Base-by-base conservation (phyloP, 495 filamentous ascomycete genomes). In the Tuber calosporum region DNA sequence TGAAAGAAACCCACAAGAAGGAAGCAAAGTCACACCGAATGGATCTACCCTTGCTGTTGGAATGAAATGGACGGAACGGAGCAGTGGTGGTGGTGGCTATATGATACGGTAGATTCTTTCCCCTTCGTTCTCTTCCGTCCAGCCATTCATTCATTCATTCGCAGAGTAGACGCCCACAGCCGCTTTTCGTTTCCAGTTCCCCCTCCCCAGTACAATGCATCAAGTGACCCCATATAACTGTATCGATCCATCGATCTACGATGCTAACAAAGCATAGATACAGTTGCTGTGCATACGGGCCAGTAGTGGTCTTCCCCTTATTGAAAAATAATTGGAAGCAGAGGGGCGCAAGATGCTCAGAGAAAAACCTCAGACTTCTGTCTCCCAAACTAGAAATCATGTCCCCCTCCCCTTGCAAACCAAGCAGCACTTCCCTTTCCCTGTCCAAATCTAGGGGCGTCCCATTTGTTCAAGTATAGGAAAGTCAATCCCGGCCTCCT, bases 1-100 rank as follows among this genome's bases (percentile, higher is more conserved):
- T 39, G 62, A 70, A 77, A 70, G 71, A 69, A 77, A 73, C 58
- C 73, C 68, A 75, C 67, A 38, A 73, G 72, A 48, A 71, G 75
- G 71, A 74, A 74, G 72, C 73, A 38, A 34, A 34, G 37, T 26
- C 68, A 26, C 43, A 26, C 36, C 38, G 69, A 53, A 71, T 67
- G 26, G 45, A 67, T 67, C 43, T 41, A 67, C 26, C 26, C 22
- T 53, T 71, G 30, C 43, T 17, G 36, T 45, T 34, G 58, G 41
- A n/a, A 34, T 43, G 41, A 36, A 22, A 70, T 66, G 30, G 20
- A 66, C 58, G 30, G 37, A 71, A 53, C 22, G 2, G 58, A 38
- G 43, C 58, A 71, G 53, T 26, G 17, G 69, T 67, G 58, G 53
- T 26, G 17, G 69, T 67, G 58, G 39, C 69, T 39, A 37, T 71